Evolutionary conservation across 1,284 basidiomycete genomes (phyloP), one percentile per base, ranked within the genome.

Genomic region (Peniophora sp.): DNA sequence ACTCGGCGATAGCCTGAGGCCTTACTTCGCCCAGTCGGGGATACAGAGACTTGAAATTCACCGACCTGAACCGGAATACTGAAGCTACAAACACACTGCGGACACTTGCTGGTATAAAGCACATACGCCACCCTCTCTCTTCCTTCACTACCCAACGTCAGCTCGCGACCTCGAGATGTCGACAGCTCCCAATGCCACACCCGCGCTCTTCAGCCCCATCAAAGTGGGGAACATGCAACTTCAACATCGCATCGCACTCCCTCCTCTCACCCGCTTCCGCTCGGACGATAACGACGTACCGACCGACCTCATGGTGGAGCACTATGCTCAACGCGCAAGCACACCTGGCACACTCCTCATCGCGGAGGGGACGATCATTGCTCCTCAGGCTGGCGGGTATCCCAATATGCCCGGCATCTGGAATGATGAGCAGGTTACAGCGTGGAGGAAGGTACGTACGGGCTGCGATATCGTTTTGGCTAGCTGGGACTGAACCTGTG

Each of bases 211-310:
- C 55, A 51, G 48, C 27, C 65, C 68, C n/a, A 39, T 68, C 47
- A 51, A 52, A 35, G 55, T 68, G 27, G 67, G 67, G 8, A 23
- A 48, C 3, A 35, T 64, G n/a, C 48, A 55, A 12, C 60, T 68
- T 3, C 36, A 54, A 39, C 61, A 66, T 48, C 62, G 68, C 15
- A 47, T 69, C 20, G 62, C 57, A 12, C 52, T 69, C 48, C 66
- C 68, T 2, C 67, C 66, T 12, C 51, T 69, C 47, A 69, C 67
- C 2, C 63, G 67, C 8, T 61, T 62, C 57, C 56, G 67, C 14
- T 64, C 39, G 39, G 39, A 41, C 39, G 20, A 41, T 17, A 41
- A 41, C 15, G 57, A 60, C 44, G 59, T 57, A 5, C 59, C 49
- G 47, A 47, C 27, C 10, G 56, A 61, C 14, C 20, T 20, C 12